Base-by-base conservation (phyloP, 805 yeast species). In the Wickerhamomyces queroliae region DNA sequence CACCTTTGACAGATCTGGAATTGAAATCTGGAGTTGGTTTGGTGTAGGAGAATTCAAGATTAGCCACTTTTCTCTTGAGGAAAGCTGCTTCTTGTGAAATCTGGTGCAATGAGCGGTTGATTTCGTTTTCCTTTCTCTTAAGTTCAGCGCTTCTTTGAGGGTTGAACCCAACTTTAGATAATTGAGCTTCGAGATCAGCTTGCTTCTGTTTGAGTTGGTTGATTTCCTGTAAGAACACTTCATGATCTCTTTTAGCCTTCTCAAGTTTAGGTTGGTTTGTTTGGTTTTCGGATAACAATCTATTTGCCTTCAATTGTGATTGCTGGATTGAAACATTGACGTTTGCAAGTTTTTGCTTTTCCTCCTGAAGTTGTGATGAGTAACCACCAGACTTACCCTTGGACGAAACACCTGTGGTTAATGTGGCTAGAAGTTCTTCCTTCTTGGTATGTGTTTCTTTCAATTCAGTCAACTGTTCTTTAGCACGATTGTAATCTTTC, bases 341-440 rank as follows among this genome's bases (percentile, higher is more conserved):
- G 17, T 74, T 71, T 34, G 79, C 72, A 7, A 80, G 57, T 29
- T 66, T 69, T 19, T 71, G 71, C 48, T 81, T 82, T 8, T 77
- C 78, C 35, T 76, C 78, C 41, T 76, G 75, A 31, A 89, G 61
- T 50, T 88, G 95, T 2, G 80, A 72, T 45, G 71, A 64, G 59
- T 86, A 90, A 8, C 96, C 96, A 25, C 80, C 83, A 0, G 80
- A 66, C 26, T 67, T 70, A 39, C 95, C 96, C 43, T 76, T 80
- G 0, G 95, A 76, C 0, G 96, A 84, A n/a, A 90, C 80, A 51
- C 97, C 96, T 0, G 96, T 87, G 0, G 89, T 79, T 30, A 90
- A 67, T 0, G 95, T 81, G 0, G 93, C 83, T 9, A 87, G 62
- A 10, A 90, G 67, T 45, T 90, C 96, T 50, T 86, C 91, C 49